Conservation (phyloP, 2,329 filamentous ascomycete genomes). For the Thermoascus crustaceus region DNA sequence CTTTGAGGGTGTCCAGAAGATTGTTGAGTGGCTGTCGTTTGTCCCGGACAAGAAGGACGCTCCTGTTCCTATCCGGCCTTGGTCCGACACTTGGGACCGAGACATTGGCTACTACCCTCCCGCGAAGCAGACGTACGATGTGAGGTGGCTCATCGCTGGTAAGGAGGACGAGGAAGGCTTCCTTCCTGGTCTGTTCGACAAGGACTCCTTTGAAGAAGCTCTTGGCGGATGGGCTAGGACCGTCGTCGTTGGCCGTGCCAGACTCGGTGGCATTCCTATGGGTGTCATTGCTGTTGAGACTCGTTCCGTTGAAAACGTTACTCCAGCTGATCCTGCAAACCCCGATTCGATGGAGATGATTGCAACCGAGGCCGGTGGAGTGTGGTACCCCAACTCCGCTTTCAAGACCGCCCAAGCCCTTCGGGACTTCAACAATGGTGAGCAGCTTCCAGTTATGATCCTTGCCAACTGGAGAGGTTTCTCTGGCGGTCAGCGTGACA, state of each 20-base stretch:
- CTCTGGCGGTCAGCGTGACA: constrained; percentile 97
- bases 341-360: constrained; percentile 97
- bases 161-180: constrained; percentile 77
- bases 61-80: constrained; percentile 85
- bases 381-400: constrained; percentile 99
- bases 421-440: constrained; percentile 97
- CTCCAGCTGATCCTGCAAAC: constrained; percentile 92
- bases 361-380: constrained; percentile 88
- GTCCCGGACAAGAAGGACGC: constrained; percentile 91
- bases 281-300: constrained; percentile 98
- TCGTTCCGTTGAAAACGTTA: constrained; percentile 91
- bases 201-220: constrained; percentile 91
- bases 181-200: constrained; percentile 88
- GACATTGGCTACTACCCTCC: constrained; percentile 75
- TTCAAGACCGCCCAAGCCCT: constrained; percentile 99
- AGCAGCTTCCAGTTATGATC: constrained; percentile 97
- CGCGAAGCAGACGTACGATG: constrained; percentile 80
- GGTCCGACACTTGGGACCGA: constrained; percentile 82
- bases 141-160: constrained; percentile 85
- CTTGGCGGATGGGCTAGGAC: constrained; percentile 96
- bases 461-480: constrained; percentile 99
- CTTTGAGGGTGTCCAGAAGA: constrained; percentile 95
- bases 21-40: constrained; percentile 96
- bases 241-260: constrained; percentile 91
- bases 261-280: constrained; percentile 93